Percentiles rank a stretch among this genome's conserved stretches.
Conservation (phyloP, 2,329 filamentous ascomycete genomes). For the Blumeriella jaapii region DNA sequence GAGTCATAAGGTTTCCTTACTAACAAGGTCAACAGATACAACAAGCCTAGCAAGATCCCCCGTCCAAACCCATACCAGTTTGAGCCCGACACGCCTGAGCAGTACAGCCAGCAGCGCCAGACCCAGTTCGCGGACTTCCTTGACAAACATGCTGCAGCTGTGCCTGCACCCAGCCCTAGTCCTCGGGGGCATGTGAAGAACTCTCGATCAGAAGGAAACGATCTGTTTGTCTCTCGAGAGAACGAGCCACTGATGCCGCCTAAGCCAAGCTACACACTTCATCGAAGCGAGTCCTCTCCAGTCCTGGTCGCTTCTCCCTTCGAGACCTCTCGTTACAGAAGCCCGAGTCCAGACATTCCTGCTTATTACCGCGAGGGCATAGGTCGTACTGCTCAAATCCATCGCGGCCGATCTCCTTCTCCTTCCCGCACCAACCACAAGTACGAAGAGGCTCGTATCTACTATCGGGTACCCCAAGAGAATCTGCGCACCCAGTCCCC, state of each 20-base stretch:
- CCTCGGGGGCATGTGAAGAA: slow-evolving; percentile 15
- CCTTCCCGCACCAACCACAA: not conserved
- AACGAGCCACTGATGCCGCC: slow-evolving; percentile 3
- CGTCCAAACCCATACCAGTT: slow-evolving; percentile 20
- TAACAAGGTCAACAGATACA: not conserved
- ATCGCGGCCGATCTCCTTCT: slow-evolving; percentile 6
- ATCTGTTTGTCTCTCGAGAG: slow-evolving; percentile 2
- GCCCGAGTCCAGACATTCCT: slow-evolving; percentile 4
- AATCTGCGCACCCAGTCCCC: too few species aligned
- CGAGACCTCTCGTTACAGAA: slow-evolving; percentile 3
- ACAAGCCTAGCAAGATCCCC: slow-evolving; percentile 4
- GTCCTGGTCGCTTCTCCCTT: slow-evolving; percentile 8
- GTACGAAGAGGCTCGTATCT: slow-evolving; percentile 3
- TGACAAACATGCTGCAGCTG: not conserved
- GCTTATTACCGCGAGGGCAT: slow-evolving; percentile 5
- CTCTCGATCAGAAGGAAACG: slow-evolving; percentile 16
- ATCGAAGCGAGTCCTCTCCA: slow-evolving; percentile 20
- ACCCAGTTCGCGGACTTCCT: slow-evolving; percentile 22
- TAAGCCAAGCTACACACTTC: slow-evolving; percentile 6
- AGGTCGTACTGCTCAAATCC: slow-evolving; percentile 2
- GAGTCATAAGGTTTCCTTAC: not conserved
- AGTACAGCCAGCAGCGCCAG: slow-evolving; percentile 9
- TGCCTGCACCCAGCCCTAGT: slow-evolving; percentile 8
- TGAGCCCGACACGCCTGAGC: slow-evolving; percentile 19
- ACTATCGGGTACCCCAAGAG: too few species aligned